Conservation (phyloP, 805 yeast species). For the Lipomyces spencermartinsiae region DNA sequence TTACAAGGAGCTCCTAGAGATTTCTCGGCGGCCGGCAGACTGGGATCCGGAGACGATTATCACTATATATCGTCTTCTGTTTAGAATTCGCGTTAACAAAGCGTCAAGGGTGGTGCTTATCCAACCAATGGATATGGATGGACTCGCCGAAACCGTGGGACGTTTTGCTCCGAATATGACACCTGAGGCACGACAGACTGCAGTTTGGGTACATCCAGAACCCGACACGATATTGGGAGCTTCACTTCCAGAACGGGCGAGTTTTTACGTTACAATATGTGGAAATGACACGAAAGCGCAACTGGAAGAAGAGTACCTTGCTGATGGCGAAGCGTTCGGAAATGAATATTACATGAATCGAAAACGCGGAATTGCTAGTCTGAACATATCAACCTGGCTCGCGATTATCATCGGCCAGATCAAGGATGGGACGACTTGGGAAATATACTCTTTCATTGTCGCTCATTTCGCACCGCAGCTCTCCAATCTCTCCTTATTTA, state of each 20-base stretch:
- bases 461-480: slow-evolving; percentile 76
- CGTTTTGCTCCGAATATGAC: slow-evolving; percentile 52
- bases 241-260: slow-evolving; percentile 52
- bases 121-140: slow-evolving; percentile 66
- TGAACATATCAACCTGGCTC: slow-evolving; percentile 53
- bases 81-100: slow-evolving; percentile 59
- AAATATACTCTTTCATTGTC: slow-evolving; percentile 66
- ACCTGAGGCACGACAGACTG: slow-evolving; percentile 40
- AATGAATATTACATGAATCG: slow-evolving; percentile 26
- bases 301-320: slow-evolving; percentile 37
- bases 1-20: slow-evolving; percentile 45
- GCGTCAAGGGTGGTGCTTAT: slow-evolving; percentile 56
- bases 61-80: slow-evolving; percentile 58
- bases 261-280: slow-evolving; percentile 39
- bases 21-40: slow-evolving; percentile 35
- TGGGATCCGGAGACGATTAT: slow-evolving; percentile 45
- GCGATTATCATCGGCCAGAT: slow-evolving; percentile 56
- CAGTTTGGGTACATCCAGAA: slow-evolving; percentile 70
- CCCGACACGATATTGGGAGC: slow-evolving; percentile 55
- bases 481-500: slow-evolving; percentile 61
- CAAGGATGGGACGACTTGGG: slow-evolving; percentile 69
- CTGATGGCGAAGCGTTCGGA: slow-evolving; percentile 38
- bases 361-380: slow-evolving; percentile 18
- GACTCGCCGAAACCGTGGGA: slow-evolving; percentile 64
- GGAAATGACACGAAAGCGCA: slow-evolving; percentile 24